phyloP scores from a whole-genome alignment of 768 basidiomycete genomes.

The Xerocomellus intermedius region DNA sequence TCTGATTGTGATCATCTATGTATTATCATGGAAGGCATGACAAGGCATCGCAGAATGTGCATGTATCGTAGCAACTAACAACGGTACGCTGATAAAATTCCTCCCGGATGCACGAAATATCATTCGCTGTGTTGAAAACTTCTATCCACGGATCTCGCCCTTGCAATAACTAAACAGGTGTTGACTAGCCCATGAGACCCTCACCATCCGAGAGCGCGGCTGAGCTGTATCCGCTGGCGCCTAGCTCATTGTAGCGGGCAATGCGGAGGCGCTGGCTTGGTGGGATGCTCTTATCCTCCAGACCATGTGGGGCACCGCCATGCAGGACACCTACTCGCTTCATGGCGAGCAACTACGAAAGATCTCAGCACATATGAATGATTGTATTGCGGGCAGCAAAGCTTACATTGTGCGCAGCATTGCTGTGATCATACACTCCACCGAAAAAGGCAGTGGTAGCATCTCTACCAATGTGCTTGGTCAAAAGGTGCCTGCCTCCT shows the following conservation, averaged over 20 bases:
- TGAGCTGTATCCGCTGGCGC: slow-evolving; percentile 49
- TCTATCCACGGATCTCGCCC: not conserved
- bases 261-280: slow-evolving; percentile 73
- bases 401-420: slow-evolving; percentile 81
- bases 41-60: slow-evolving; percentile 9
- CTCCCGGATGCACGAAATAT: not conserved
- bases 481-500: slow-evolving; percentile 81
- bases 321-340: slow-evolving; percentile 56
- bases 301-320: slow-evolving; percentile 51
- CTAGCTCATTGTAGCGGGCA: slow-evolving; percentile 58
- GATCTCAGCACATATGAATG: slow-evolving; percentile 3
- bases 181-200: slow-evolving; percentile 42
- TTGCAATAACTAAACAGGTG: not conserved
- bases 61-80: slow-evolving; percentile 13
- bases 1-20: not conserved
- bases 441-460: slow-evolving; percentile 95
- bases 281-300: slow-evolving; percentile 64
- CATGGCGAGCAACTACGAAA: slow-evolving; percentile 37
- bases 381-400: not conserved
- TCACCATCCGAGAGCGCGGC: slow-evolving; percentile 59
- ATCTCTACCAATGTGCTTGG: slow-evolving; percentile 85
- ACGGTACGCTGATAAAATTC: not conserved
- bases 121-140: slow-evolving; percentile 6
- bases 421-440: slow-evolving; percentile 85
- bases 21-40: slow-evolving; percentile 6